Base-by-base conservation (phyloP, 2,329 filamentous ascomycete genomes). In the Penicillium crustosum region DNA sequence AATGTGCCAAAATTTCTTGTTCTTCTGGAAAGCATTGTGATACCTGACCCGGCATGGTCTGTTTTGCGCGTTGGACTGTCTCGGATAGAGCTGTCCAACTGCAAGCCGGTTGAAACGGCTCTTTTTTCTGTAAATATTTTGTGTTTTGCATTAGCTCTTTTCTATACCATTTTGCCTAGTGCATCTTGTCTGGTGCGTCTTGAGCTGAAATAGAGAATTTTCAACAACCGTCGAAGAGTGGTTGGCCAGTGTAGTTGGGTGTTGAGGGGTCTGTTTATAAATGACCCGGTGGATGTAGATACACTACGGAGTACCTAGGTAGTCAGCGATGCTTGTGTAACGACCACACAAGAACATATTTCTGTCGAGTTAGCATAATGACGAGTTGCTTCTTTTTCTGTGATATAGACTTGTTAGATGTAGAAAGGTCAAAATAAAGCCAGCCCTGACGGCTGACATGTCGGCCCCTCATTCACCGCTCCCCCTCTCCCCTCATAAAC, bases 391-490 rank as follows among this genome's bases (percentile, higher is more conserved):
- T 31, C 12, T 31, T 19, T 13, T 44, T 25, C 19, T 43, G 15
- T 35, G 5, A 19, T 21, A 8, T 29, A 33, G 10, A 51, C 36
- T 15, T 27, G 36, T 17, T 43, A 4, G 38, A 52, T 25, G 50
- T 35, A 52, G 49, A 41, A 41, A 33, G 36, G 19, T 53, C 39
- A 19, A 41, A 19, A 19, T 17, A 35, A 36, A 43, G 36, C 21
- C 19, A 41, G 49, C 25, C 23, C 23, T 35, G 21, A 29, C 41
- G 61, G 56, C 66, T 45, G 33, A 55, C 60, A 57, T n/a, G 51
- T 21, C 45, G 45, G 59, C 64, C 66, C 68, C 63, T 63, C 65
- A 69, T 65, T 65, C 63, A 63, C 62, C 61, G 64, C 63, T 63
- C 59, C 62, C 35, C 62, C 61, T 58, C 61, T 58, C 61, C 58